Percentiles rank a stretch among this genome's conserved stretches.
These are phyloP conservation scores for Metarhizium robertsii DNA, from an alignment of 2,329 filamentous ascomycete species.

Conservation along the genomic window DNA sequence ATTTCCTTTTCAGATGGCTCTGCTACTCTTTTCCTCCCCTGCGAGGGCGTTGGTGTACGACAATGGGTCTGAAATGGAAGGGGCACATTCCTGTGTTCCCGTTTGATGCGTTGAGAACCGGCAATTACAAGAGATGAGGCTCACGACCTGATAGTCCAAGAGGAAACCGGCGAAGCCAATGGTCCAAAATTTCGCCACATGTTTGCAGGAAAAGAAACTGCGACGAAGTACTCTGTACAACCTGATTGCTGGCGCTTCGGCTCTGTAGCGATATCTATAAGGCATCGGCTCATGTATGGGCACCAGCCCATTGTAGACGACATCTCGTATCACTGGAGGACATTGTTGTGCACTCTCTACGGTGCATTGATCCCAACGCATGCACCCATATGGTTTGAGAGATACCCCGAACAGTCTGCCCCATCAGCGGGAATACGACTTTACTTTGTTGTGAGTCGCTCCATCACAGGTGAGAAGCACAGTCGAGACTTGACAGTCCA, in stretches of 20 bases:
- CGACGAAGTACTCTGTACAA: neutral
- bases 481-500: neutral
- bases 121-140: neutral
- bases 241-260: neutral
- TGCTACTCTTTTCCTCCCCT: neutral
- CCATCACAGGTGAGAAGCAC: neutral
- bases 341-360: too few species aligned
- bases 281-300: too few species aligned
- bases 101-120: neutral
- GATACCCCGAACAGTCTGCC: too few species aligned
- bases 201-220: neutral
- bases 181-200: neutral
- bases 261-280: neutral
- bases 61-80: neutral
- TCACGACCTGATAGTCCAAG: neutral
- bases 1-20: neutral
- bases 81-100: neutral
- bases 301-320: too few species aligned
- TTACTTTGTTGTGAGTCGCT: neutral
- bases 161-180: neutral
- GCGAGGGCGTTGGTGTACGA: neutral
- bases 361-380: too few species aligned
- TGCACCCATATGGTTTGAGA: too few species aligned
- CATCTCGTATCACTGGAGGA: too few species aligned
- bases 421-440: neutral